These are phyloP conservation scores for Chenopodium quinoa DNA, from an alignment of 148 eudicot species.

Conservation along the genomic window DNA sequence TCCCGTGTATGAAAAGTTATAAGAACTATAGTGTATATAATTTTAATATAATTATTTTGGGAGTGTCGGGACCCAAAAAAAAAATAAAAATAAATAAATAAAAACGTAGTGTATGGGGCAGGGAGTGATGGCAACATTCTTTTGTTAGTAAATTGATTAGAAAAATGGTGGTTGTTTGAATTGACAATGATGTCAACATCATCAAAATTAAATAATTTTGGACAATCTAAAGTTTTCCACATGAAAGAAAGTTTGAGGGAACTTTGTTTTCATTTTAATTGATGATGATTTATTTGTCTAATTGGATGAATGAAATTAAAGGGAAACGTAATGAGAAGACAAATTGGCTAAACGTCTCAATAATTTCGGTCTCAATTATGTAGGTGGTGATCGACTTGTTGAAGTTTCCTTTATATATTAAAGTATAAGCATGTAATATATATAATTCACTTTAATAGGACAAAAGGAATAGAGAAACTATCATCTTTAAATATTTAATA, in stretches of 20 bases:
- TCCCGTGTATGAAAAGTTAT: constrained; percentile 20
- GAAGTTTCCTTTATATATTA: not conserved
- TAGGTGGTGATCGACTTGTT: not conserved
- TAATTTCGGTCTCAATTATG: not conserved
- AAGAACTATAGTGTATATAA: not conserved
- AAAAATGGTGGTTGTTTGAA: constrained; percentile 33
- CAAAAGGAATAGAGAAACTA: no score
- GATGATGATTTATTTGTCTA: not conserved
- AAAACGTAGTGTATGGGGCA: constrained; percentile 24
- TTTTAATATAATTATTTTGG: not conserved
- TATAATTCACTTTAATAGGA: no score
- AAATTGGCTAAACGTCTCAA: not conserved
- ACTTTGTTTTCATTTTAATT: not conserved
- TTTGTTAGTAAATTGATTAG: constrained; percentile 19
- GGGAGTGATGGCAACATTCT: constrained; percentile 28
- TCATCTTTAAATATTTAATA: no score
- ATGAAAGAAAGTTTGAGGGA: constrained; percentile 7
- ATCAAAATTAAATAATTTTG: not conserved
- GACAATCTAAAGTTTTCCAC: not conserved
- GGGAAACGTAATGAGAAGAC: constrained; percentile 7
- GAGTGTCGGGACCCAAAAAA: not conserved
- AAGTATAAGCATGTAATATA: not conserved
- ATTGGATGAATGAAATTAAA: no score
- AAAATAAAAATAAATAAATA: not conserved
- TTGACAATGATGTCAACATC: constrained; percentile 32